These are phyloP conservation scores for Coccomyxa sp. DNA, from an alignment of 139 green algal species.

Conservation along the genomic window DNA sequence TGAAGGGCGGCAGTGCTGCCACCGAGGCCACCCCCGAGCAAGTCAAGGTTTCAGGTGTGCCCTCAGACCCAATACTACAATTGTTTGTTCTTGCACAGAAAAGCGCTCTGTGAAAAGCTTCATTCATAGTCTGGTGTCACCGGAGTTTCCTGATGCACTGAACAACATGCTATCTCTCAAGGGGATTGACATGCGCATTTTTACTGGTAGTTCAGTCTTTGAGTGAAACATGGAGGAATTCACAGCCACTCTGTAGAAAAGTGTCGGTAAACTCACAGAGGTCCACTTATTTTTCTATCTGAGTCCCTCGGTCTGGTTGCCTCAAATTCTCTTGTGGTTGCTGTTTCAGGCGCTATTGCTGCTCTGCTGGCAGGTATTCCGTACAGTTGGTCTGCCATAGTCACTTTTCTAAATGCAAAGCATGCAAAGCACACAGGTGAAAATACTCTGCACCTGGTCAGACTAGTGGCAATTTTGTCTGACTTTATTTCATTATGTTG, in stretches of 20 bases:
- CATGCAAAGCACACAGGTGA: conserved; percentile 1
- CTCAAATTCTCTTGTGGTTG: not conserved
- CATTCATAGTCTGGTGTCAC: too few species aligned
- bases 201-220: too few species aligned
- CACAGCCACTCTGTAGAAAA: too few species aligned
- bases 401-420: conserved; percentile 3
- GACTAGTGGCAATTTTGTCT: not conserved
- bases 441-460: not conserved
- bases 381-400: conserved; percentile 7
- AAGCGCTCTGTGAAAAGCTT: too few species aligned
- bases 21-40: not conserved
- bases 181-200: too few species aligned
- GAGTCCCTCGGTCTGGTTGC: too few species aligned
- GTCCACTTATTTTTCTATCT: too few species aligned
- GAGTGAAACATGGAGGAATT: too few species aligned
- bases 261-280: too few species aligned
- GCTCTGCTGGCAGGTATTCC: conserved; percentile 3
- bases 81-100: not conserved
- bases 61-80: not conserved
- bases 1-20: not conserved
- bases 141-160: too few species aligned
- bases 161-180: too few species aligned
- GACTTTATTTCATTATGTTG: not conserved
- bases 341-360: not conserved
- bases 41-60: not conserved